Base-by-base conservation (phyloP, 225 moss, liverwort and hornwort species). In the Bryum argenteum region DNA sequence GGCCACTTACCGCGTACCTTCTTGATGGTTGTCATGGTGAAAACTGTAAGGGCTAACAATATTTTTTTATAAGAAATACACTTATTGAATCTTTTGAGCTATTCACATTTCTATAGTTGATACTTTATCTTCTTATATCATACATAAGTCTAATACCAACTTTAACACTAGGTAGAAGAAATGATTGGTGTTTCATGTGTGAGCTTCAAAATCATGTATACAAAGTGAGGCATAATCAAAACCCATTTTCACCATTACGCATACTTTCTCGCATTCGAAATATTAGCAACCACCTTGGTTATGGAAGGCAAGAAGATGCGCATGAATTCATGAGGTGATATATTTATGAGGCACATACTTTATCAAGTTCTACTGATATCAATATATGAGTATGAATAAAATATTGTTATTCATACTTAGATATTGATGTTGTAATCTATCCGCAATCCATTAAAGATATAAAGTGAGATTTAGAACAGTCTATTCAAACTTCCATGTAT, bases 271-370 rank as follows among this genome's bases (percentile, higher is more conserved):
- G 86, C n/a, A 94, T 94, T 42, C 80, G 80, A 17, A 86, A 89
- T 47, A 98, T 94, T 85, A 91, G 98, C 26, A 90, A 90, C 68
- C 89, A 93, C 78, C 86, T 98, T 67, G 98, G 98, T 20, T 94
- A 91, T 83, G 98, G 94, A 77, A 94, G 88, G 55, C 98, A 98
- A 80, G 98, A 98, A 89, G 98, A 98, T 76, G 98, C 94, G 8
- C 98, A 98, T 82, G 98, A 98, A 66, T 98, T 98, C 8, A 94
- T 98, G 94, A 85, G 98, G 94, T 98, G 70, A n/a, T 39, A 20
- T 51, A 39, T 33, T 33, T n/a, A n/a, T n/a, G n/a, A 33, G 5
- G 33, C 33, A 33, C 5, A 19, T 20, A 0, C 0, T 58, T 0
- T 11, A 0, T 26, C 1, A 43, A 20, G 8, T 18, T 67, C 42